phyloP scores from a whole-genome alignment of 164 flowering plant species.

The Magnolia sinica region DNA sequence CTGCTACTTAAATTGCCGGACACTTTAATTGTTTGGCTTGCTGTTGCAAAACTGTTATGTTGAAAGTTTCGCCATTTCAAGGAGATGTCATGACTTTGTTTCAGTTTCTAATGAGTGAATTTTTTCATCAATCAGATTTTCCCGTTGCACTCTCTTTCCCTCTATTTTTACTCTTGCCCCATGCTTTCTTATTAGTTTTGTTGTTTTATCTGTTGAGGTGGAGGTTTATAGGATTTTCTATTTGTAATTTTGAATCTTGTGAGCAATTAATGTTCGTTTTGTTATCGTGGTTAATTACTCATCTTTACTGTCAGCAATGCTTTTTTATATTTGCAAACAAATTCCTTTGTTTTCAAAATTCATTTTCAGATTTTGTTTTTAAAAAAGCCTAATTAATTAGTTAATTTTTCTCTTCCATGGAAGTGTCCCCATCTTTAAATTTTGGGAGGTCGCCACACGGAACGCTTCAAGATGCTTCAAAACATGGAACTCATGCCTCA shows the following conservation, averaged over 20 bases:
- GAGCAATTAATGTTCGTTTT: not conserved
- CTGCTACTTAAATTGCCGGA: too few species aligned
- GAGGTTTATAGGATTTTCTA: not conserved
- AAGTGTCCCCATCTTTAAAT: not conserved
- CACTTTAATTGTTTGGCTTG: too few species aligned
- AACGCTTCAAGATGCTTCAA: not conserved
- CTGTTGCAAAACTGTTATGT: too few species aligned
- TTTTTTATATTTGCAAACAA: not conserved
- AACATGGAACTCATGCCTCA: not conserved
- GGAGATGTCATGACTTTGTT: not conserved
- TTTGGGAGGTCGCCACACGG: not conserved
- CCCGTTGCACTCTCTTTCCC: too few species aligned
- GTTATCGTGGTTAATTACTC: not conserved
- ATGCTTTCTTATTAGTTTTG: not conserved
- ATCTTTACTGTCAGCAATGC: too few species aligned
- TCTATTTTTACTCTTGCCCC: not conserved
- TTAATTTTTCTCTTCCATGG: not conserved
- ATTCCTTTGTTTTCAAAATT: too few species aligned
- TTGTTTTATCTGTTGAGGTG: not conserved
- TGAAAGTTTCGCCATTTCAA: not conserved
- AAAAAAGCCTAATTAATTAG: not conserved
- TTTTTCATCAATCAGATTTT: too few species aligned
- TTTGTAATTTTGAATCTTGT: not conserved
- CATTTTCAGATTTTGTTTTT: too few species aligned
- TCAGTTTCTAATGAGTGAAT: not conserved